Conservation (phyloP, 495 filamentous ascomycete genomes). For the Penicillium ucsense region DNA sequence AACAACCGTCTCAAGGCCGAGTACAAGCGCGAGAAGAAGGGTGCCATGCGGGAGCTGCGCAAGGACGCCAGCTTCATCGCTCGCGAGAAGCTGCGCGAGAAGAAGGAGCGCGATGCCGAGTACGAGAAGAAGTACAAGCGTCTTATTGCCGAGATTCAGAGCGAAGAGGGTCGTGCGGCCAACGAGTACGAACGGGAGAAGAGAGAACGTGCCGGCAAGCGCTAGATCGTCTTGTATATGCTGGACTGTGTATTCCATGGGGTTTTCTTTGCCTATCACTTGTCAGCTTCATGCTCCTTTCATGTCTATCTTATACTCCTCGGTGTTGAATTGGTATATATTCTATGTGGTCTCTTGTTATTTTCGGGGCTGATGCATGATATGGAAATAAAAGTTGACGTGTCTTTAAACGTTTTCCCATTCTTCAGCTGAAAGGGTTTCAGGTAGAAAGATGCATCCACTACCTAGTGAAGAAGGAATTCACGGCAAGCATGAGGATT, state of each 20-base stretch:
- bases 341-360: slow-evolving; percentile 3
- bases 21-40: slow-evolving; percentile 91
- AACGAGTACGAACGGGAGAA: slow-evolving; percentile 88
- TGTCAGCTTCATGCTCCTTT: background rate
- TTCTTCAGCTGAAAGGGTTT: background rate
- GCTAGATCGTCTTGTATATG: slow-evolving; percentile 16
- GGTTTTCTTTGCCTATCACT: background rate
- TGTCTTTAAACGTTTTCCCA: slow-evolving; percentile 1
- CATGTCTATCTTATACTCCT: slow-evolving; percentile 8
- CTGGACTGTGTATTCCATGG: background rate
- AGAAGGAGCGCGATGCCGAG: slow-evolving; percentile 79
- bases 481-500: background rate
- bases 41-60: slow-evolving; percentile 83
- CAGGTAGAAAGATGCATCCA: background rate
- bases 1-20: slow-evolving; percentile 71
- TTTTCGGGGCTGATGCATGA: slow-evolving; percentile 14
- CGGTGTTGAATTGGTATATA: slow-evolving; percentile 17
- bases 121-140: slow-evolving; percentile 94
- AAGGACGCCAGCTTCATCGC: slow-evolving; percentile 92
- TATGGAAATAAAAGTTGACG: slow-evolving; percentile 18
- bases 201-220: slow-evolving; percentile 54
- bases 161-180: slow-evolving; percentile 74
- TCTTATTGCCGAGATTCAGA: slow-evolving; percentile 88
- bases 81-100: slow-evolving; percentile 75
- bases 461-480: background rate